Evolutionary conservation across 192 early-diverging fungal genomes (phyloP).

Genomic region (Endogone sp.): DNA sequence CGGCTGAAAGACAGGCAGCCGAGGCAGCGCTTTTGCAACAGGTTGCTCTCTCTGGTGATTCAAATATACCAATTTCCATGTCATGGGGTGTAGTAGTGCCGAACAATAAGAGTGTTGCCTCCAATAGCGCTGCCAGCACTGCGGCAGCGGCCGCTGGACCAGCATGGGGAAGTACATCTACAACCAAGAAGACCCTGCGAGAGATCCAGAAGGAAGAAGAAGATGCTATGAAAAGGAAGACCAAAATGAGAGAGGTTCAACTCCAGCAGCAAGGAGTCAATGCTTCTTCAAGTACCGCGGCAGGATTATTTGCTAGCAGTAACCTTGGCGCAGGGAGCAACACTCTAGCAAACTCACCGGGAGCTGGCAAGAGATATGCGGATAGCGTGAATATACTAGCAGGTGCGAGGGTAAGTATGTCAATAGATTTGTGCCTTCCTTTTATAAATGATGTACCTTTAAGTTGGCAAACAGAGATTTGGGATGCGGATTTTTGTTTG

Average conservation of each 20-base stretch:
- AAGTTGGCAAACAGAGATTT: too few relatives aligned
- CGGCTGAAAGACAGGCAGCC: constrained; percentile 27
- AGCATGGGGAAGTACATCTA: constrained; percentile 29
- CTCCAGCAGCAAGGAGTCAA: constrained; percentile 24
- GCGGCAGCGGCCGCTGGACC: constrained; percentile 14
- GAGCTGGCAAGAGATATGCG: constrained; percentile 1
- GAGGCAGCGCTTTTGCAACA: constrained; percentile 11
- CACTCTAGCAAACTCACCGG: background rate
- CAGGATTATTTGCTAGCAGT: constrained; percentile 5
- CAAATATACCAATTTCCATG: constrained; percentile 12
- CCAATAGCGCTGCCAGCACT: constrained; percentile 10
- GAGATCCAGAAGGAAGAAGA: constrained; percentile 58
- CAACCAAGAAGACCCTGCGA: constrained; percentile 51
- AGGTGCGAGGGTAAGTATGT: background rate
- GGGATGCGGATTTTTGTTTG: too few relatives aligned
- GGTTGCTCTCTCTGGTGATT: background rate
- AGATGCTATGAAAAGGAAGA: constrained; percentile 40
- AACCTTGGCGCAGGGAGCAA: constrained; percentile 7
- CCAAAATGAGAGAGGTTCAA: constrained; percentile 15
- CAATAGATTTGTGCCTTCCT: too few relatives aligned
- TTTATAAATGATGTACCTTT: too few relatives aligned
- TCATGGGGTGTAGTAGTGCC: constrained; percentile 36
- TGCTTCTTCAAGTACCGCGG: background rate
- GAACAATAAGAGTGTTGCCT: constrained; percentile 15
- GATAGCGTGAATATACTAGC: background rate